Base-by-base conservation (phyloP, 2,329 filamentous ascomycete species). In the Alternaria burnsii region DNA sequence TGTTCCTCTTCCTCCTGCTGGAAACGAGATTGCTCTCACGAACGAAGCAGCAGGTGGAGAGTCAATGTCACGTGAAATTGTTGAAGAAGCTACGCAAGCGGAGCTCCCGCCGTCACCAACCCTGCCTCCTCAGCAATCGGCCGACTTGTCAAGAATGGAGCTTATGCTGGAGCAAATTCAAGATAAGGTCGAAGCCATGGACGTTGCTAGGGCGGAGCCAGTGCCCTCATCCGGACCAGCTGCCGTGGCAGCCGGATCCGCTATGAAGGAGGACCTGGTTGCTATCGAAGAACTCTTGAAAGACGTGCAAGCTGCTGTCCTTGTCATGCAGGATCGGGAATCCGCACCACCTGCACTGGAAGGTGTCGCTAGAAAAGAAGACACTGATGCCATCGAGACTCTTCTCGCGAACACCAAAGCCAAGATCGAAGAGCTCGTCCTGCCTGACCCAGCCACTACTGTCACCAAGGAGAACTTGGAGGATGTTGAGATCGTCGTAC, bases 311-410 rank as follows among this genome's bases (percentile, higher is more conserved):
- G 84, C 84, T 11, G 83, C 85, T 9, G 82, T 91, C 3, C 52
- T 75, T 5, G 48, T 68, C 1, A 46, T 76, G 30, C 75, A 76
- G 50, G 73, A 76, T 28, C 71, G 72, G 3, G 73, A 76, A 22
- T 57, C 59, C 2, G 32, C 65, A 12, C 34, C 69, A 6, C 63
- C 70, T 9, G 56, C 56, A 2, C 51, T 80, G 14, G 83, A 85
- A 48, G 87, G 88, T 38, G 76, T 84, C 3, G 89, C 90, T 6
- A 88, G 85, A 32, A 92, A 92, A 74, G 93, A 97, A 67, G 94
- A 98, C 69, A 92, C 94, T 0, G 88, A 94, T 62, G 93, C 93
- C 11, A 94, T 98, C 59, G 94, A 97, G 78, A 96, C 91, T 0
- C 88, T 98, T 50, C 84, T 98, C 12, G 88, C 91, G 42, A 97